Percentiles rank a stretch among this genome's conserved stretches.
Conservation (phyloP, 108 stramenopile species). For the Schizochytrium sp. region DNA sequence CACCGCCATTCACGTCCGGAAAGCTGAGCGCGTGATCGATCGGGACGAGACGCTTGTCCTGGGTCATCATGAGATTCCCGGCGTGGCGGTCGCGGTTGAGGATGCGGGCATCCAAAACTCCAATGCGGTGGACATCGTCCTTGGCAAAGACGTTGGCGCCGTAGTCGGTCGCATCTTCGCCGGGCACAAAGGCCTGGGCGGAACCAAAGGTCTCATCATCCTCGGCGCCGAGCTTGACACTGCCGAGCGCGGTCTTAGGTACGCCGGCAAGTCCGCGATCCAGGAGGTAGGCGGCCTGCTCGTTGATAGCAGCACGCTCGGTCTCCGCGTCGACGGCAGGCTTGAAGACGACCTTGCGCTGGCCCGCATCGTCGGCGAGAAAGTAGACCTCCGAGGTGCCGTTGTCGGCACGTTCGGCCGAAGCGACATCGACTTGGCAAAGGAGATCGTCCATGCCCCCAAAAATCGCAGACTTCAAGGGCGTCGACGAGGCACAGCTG, state of each 20-base stretch:
- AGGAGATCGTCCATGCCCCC: neutral
- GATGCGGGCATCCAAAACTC: slow-evolving; percentile 27
- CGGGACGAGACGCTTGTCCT: neutral
- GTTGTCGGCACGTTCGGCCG: neutral
- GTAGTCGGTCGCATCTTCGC: slow-evolving; percentile 21
- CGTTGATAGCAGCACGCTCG: neutral
- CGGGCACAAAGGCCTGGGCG: slow-evolving; percentile 14
- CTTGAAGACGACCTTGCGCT: slow-evolving; percentile 2
- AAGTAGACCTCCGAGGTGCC: slow-evolving; percentile 15
- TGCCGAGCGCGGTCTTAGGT: neutral
- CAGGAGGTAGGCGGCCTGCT: neutral
- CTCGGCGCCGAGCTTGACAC: neutral
- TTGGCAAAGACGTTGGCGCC: slow-evolving; percentile 20
- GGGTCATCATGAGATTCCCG: slow-evolving; percentile 24
- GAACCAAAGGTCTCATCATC: slow-evolving; percentile 1
- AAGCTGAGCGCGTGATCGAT: neutral
- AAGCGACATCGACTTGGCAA: neutral
- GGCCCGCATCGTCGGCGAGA: neutral
- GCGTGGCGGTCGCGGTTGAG: slow-evolving; percentile 36
- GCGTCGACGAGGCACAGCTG: neutral
- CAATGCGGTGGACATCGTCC: slow-evolving; percentile 31
- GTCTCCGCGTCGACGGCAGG: neutral
- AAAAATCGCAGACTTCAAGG: too few species aligned
- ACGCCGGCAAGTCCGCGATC: neutral
- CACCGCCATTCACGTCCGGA: neutral